These are phyloP conservation scores for Didymella lethalis DNA, from an alignment of 2,329 filamentous ascomycete genomes.

Conservation along the genomic window DNA sequence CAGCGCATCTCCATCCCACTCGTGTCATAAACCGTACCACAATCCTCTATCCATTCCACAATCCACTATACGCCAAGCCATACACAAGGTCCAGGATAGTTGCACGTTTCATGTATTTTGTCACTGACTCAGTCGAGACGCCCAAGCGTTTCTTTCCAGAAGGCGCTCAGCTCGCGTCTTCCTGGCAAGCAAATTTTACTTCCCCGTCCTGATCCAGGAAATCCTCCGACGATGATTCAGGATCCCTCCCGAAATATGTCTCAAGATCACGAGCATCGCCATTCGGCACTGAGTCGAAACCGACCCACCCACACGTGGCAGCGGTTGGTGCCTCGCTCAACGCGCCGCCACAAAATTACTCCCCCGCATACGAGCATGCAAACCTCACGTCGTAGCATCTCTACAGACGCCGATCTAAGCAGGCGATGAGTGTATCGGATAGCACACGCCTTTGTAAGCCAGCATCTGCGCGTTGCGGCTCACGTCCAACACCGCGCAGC, in stretches of 20 bases:
- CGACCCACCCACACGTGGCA: constrained; percentile 19
- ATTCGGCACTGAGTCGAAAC: constrained; percentile 7
- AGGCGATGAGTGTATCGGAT: neutral
- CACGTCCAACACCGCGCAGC: neutral
- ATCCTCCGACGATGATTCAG: constrained; percentile 6
- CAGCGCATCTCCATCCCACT: neutral
- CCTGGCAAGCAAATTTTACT: constrained; percentile 14
- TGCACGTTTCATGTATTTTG: constrained; percentile 5
- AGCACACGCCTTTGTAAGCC: neutral
- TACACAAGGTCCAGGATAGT: constrained; percentile 14
- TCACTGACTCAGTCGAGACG: constrained; percentile 10
- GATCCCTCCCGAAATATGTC: neutral
- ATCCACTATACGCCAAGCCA: constrained; percentile 6
- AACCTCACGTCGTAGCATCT: neutral
- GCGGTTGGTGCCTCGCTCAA: constrained; percentile 2
- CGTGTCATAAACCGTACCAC: constrained; percentile 1
- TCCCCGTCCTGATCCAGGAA: constrained; percentile 13
- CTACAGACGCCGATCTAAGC: neutral
- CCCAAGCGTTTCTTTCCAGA: constrained; percentile 20
- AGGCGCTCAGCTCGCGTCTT: neutral
- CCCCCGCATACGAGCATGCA: constrained; percentile 9
- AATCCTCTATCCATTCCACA: neutral
- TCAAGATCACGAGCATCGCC: neutral
- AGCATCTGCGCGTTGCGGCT: neutral
- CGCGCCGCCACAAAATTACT: constrained; percentile 5